Evolutionary conservation across 805 yeast species (phyloP).

Genomic region (Monosporozyma aquatica): DNA sequence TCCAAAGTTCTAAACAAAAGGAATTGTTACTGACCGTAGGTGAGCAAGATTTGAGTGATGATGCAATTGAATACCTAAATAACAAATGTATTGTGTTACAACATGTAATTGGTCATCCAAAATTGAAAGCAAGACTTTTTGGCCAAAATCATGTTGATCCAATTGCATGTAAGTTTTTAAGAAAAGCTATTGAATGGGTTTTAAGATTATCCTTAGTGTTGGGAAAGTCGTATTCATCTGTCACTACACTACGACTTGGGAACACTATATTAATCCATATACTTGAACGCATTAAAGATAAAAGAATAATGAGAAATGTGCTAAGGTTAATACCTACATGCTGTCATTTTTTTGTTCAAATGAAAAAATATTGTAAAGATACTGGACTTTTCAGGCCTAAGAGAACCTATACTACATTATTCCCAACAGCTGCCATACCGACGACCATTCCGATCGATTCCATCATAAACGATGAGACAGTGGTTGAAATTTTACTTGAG

Average conservation of each 20-base stretch:
- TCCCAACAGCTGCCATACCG: constrained; percentile 63
- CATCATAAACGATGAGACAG: constrained; percentile 53
- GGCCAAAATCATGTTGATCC: neutral
- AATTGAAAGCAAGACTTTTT: neutral
- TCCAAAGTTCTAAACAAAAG: constrained; percentile 19
- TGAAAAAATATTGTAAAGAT: constrained; percentile 40
- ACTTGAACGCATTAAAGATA: constrained; percentile 34
- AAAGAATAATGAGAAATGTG: constrained; percentile 39
- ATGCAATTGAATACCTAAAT: constrained; percentile 45
- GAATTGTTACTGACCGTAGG: constrained; percentile 8
- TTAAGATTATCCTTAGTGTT: neutral
- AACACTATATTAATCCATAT: constrained; percentile 47
- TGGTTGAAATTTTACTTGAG: constrained; percentile 68
- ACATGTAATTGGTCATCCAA: neutral
- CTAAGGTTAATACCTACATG: constrained; percentile 48
- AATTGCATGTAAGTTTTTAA: neutral
- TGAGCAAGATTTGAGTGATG: constrained; percentile 10
- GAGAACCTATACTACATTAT: constrained; percentile 57
- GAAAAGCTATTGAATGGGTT: neutral
- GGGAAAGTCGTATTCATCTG: constrained; percentile 20
- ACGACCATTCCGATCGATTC: constrained; percentile 61
- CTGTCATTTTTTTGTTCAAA: constrained; percentile 41
- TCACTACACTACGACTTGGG: constrained; percentile 47
- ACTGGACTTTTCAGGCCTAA: constrained; percentile 41
- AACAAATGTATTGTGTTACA: neutral